A percentile compares a stretch with the other conserved stretches of the same genome.
Evolutionary conservation across 495 filamentous ascomycete genomes (phyloP).

Genomic region (Cercophora sp.): DNA sequence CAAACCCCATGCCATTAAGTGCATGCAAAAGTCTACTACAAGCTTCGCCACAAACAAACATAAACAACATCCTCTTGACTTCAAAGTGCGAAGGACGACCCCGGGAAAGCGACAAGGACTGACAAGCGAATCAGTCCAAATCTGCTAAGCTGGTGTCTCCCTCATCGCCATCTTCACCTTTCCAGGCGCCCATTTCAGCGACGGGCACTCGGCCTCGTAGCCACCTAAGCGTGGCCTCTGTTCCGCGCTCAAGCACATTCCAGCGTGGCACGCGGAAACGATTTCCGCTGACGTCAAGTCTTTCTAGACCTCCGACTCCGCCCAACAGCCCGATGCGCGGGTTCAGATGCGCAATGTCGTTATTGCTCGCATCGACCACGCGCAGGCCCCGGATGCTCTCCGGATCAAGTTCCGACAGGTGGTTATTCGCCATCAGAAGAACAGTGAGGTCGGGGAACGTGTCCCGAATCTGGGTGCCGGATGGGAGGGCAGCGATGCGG

Average conservation of each 20-base stretch:
- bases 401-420: constrained; percentile 64
- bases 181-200: constrained; percentile 54
- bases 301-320: constrained; percentile 49
- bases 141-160: constrained; percentile 25
- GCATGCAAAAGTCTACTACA: too few relatives aligned
- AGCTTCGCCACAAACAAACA: too few relatives aligned
- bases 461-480: constrained; percentile 43
- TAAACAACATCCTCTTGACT: too few relatives aligned
- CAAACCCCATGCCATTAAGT: too few relatives aligned
- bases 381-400: constrained; percentile 71
- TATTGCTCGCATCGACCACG: constrained; percentile 74
- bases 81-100: too few relatives aligned
- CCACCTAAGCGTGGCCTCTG: constrained; percentile 81
- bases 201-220: constrained; percentile 71
- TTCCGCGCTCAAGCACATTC: constrained; percentile 82
- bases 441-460: constrained; percentile 63
- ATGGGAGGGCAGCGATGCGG: constrained; percentile 62
- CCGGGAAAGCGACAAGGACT: too few relatives aligned
- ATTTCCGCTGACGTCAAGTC: constrained; percentile 70
- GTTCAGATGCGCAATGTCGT: constrained; percentile 73
- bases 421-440: constrained; percentile 73
- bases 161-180: constrained; percentile 31
- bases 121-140: too few relatives aligned
- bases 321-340: constrained; percentile 71
- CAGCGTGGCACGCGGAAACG: constrained; percentile 81